Conservation (phyloP, 2,329 filamentous ascomycete species). For the Penicillium sp. region DNA sequence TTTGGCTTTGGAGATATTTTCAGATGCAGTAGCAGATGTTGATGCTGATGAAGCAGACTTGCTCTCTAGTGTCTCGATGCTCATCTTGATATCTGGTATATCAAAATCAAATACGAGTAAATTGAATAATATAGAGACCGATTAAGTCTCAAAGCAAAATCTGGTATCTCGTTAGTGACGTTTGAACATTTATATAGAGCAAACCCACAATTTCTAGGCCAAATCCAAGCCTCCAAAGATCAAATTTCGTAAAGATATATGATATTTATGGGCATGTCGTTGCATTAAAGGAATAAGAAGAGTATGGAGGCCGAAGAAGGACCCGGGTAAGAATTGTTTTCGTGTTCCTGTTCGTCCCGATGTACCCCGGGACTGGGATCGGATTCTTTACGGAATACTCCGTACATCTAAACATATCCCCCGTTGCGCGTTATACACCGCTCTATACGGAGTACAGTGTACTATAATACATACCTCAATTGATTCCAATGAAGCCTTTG, state of each 20-base stretch:
- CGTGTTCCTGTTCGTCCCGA: conserved; percentile 22
- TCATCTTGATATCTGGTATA: conserved; percentile 8
- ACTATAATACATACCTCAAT: too few species aligned
- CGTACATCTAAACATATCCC: too few species aligned
- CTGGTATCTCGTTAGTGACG: background rate
- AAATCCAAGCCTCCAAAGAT: background rate
- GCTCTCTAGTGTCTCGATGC: background rate
- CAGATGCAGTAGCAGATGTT: background rate
- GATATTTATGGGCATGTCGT: background rate
- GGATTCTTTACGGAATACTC: too few species aligned
- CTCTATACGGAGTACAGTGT: too few species aligned
- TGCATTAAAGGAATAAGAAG: background rate
- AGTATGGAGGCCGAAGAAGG: background rate
- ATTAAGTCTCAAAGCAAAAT: background rate
- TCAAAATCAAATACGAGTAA: background rate
- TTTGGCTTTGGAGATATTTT: background rate
- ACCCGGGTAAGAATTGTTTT: conserved; percentile 17
- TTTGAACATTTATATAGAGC: background rate
- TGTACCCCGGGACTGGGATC: too few species aligned
- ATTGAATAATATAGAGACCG: background rate
- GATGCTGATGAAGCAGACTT: background rate
- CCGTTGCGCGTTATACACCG: too few species aligned
- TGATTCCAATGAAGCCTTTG: too few species aligned
- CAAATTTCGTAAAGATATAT: background rate
- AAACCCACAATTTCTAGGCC: background rate